A percentile compares a stretch with the other conserved stretches of the same genome.
Evolutionary conservation across 805 yeast genomes (phyloP).

Genomic region (Zygotorulaspora danielsina): DNA sequence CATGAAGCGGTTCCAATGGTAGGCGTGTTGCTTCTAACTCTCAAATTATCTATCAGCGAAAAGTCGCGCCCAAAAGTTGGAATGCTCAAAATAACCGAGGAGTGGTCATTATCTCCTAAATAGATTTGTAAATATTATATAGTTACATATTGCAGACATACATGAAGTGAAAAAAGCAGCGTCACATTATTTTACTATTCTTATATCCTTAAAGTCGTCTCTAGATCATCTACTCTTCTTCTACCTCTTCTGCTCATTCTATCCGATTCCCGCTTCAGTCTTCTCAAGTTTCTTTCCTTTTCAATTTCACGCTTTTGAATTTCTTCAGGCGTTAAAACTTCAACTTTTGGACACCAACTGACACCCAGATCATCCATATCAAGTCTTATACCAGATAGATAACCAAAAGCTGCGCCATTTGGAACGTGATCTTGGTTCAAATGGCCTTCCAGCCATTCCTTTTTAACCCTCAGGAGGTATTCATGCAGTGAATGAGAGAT

Average conservation of each 20-base stretch:
- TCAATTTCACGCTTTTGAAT: conserved; percentile 93
- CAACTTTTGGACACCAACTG: conserved; percentile 83
- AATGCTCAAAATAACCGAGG: too few relatives aligned
- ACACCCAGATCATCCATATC: conserved; percentile 77
- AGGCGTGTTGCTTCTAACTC: too few relatives aligned
- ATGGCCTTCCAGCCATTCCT: conserved; percentile 74
- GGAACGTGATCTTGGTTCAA: conserved; percentile 43
- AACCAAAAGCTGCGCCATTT: conserved; percentile 59
- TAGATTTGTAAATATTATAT: too few relatives aligned
- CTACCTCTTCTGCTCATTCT: conserved; percentile 41
- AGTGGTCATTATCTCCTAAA: too few relatives aligned
- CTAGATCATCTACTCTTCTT: conserved; percentile 50
- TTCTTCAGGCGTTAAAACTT: conserved; percentile 83
- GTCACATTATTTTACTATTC: too few relatives aligned
- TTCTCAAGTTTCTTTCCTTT: conserved; percentile 83
- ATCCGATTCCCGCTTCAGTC: conserved; percentile 86
- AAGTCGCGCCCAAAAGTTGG: too few relatives aligned
- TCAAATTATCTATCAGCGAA: too few relatives aligned
- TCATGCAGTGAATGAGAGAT: conserved; percentile 86
- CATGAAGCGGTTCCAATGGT: too few relatives aligned
- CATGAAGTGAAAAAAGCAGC: neutral
- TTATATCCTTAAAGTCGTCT: conserved; percentile 33
- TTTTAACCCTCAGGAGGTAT: conserved; percentile 65
- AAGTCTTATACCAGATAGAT: conserved; percentile 60
- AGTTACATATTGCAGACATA: neutral